Conservation (phyloP, 2,329 filamentous ascomycete genomes). For the Xylaria sp. region DNA sequence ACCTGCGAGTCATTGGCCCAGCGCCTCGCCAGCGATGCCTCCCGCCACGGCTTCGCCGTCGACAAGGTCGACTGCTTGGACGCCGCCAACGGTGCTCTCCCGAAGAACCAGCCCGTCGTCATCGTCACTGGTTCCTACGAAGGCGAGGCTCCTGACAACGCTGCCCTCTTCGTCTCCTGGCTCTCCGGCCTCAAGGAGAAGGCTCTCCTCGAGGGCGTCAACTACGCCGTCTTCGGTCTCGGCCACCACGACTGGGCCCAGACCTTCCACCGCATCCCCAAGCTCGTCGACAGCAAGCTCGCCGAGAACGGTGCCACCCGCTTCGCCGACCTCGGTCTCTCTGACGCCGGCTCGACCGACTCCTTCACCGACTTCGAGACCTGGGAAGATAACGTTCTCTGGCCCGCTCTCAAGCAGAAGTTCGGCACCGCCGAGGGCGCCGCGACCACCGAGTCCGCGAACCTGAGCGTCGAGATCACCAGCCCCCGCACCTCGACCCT, state of each 20-base stretch:
- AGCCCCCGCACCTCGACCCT: constrained; percentile 52
- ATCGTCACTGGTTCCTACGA: constrained; percentile 70
- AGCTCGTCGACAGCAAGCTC: constrained; percentile 44
- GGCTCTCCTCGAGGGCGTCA: constrained; percentile 49
- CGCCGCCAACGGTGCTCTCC: constrained; percentile 54
- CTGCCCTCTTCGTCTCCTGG: constrained; percentile 63
- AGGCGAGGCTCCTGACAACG: constrained; percentile 69
- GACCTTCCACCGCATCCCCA: constrained; percentile 55
- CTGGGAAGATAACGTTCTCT: constrained; percentile 52
- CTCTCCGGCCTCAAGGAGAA: constrained; percentile 46
- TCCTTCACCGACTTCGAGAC: constrained; percentile 53
- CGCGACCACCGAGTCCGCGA: constrained; percentile 20
- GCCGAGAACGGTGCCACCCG: constrained; percentile 42
- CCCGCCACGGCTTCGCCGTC: constrained; percentile 54
- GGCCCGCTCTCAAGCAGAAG: constrained; percentile 42
- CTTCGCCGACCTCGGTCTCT: constrained; percentile 43
- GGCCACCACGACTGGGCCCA: constrained; percentile 46
- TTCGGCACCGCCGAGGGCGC: constrained; percentile 24
- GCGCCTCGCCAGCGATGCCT: constrained; percentile 54
- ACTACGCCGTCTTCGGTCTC: constrained; percentile 66
- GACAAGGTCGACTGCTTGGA: constrained; percentile 53
- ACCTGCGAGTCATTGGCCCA: constrained; percentile 68
- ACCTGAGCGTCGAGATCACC: constrained; percentile 46
- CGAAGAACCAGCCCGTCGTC: constrained; percentile 56
- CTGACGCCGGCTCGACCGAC: constrained; percentile 50